phyloP scores from a whole-genome alignment of 805 yeast species.

The Cyberlindnera petersonii region DNA sequence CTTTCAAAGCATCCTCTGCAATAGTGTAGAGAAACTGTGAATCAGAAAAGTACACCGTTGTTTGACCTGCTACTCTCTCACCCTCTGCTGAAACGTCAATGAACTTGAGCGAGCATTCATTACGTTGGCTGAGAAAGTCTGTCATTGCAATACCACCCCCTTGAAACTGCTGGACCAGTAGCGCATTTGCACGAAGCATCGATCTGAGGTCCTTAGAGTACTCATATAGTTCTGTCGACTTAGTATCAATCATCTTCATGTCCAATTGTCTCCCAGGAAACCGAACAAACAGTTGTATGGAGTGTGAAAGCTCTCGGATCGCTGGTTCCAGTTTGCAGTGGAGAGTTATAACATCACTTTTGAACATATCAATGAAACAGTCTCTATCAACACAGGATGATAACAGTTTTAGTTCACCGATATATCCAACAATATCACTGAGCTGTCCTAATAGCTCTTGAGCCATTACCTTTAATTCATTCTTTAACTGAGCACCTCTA shows the following conservation, averaged over 20 bases:
- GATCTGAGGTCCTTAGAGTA: slow-evolving; percentile 2
- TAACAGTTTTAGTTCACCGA: slow-evolving; percentile 2
- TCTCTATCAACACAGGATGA: slow-evolving; percentile 9
- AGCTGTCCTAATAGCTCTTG: not conserved
- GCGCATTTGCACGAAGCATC: slow-evolving; percentile 6
- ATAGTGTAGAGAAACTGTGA: slow-evolving; percentile 5
- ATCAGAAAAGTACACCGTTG: slow-evolving; percentile 1
- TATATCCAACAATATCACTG: not conserved
- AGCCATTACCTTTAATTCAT: slow-evolving; percentile 2
- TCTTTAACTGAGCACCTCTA: not conserved
- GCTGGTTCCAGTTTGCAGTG: slow-evolving; percentile 6
- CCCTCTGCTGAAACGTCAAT: not conserved
- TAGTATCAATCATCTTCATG: not conserved
- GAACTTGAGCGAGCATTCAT: slow-evolving; percentile 7
- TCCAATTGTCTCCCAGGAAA: not conserved
- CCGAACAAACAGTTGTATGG: not conserved
- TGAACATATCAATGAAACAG: slow-evolving; percentile 10
- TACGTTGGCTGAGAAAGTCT: slow-evolving; percentile 9
- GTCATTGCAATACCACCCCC: not conserved
- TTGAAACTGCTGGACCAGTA: slow-evolving; percentile 4
- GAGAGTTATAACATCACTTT: slow-evolving; percentile 4
- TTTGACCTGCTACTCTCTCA: not conserved
- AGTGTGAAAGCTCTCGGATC: not conserved
- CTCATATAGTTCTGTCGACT: not conserved
- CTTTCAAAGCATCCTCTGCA: slow-evolving; percentile 6